Evolutionary conservation across 2,329 filamentous ascomycete genomes (phyloP), one percentile per base, ranked within the genome.

Genomic region (Ceratocystis eucalypticola): DNA sequence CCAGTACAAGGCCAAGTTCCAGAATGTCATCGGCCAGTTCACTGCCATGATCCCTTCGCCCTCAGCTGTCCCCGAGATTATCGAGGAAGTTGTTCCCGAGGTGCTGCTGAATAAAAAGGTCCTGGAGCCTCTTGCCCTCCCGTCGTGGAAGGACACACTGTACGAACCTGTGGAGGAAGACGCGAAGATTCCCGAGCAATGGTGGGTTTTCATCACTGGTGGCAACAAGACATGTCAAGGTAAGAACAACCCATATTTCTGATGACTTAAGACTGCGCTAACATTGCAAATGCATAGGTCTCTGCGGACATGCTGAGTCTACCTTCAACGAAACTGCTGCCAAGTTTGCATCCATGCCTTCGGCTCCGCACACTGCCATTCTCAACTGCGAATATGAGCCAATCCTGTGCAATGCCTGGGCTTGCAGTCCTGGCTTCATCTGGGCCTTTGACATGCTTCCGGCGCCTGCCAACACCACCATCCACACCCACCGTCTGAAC

Each of bases 141-240:
- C 85, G 70, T 88, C 87, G 80, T 90, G 88, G 87, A 83, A 86
- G 74, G 76, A 86, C 30, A 83, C 85, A 2, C 78, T 93, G 68
- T 85, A 83, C 72, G 78, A 78, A 63, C 82, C 84, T 37, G 83
- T 88, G 67, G 78, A 83, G 68, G 75, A 83, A 7, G 82, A 76
- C 33, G 80, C 82, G 69, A 82, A 82, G 10, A 80, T 79, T 69
- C 86, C 88, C 4, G 86, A 88, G 75, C 86, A 91, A 76, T 91
- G 87, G 87, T 86, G 88, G 80, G 78, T 93, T 69, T 80, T 88
- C 70, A 77, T 90, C 70, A 88, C 85, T 8, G 89, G 87, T 71
- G 89, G 87, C 71, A 91, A 92, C 80, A 87, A 85, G 78, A 91
- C 88, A 41, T 93, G 89, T 78, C 87, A 82, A 73, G 82, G 83